Conservation (phyloP, 495 filamentous ascomycete genomes). For the Tuber brumale region DNA sequence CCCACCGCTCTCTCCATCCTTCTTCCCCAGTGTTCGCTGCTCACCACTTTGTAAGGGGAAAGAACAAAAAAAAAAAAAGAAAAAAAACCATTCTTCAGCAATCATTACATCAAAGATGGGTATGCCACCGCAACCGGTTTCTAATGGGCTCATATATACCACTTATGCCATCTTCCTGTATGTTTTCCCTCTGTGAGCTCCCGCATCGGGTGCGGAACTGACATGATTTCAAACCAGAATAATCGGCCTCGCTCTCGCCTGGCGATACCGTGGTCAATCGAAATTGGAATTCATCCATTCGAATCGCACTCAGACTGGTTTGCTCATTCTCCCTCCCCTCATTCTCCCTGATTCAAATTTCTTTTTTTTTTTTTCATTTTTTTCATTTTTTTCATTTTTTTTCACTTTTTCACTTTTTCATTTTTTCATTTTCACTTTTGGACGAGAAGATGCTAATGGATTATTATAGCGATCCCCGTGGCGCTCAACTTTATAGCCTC, state of each 20-base stretch:
- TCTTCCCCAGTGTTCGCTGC: neutral
- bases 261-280: slow-evolving; percentile 59
- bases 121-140: slow-evolving; percentile 46
- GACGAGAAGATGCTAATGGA: slow-evolving; percentile 32
- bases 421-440: neutral
- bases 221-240: slow-evolving; percentile 45
- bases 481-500: slow-evolving; percentile 77
- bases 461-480: slow-evolving; percentile 56
- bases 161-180: slow-evolving; percentile 69
- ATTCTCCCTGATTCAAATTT: neutral
- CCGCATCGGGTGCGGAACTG: neutral
- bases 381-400: too few species aligned
- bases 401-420: too few species aligned
- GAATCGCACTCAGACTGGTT: slow-evolving; percentile 70
- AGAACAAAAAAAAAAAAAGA: neutral
- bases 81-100: neutral
- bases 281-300: slow-evolving; percentile 63
- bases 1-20: neutral
- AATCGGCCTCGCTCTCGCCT: slow-evolving; percentile 60
- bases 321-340: neutral
- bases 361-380: neutral
- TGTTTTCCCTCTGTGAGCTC: slow-evolving; percentile 32
- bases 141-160: slow-evolving; percentile 68
- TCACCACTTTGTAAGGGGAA: neutral
- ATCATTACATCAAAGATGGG: slow-evolving; percentile 14